Evolutionary conservation across 208 protist species (phyloP), one percentile per base, ranked within the genome.

Genomic region (Acanthamoeba rhysodes): DNA sequence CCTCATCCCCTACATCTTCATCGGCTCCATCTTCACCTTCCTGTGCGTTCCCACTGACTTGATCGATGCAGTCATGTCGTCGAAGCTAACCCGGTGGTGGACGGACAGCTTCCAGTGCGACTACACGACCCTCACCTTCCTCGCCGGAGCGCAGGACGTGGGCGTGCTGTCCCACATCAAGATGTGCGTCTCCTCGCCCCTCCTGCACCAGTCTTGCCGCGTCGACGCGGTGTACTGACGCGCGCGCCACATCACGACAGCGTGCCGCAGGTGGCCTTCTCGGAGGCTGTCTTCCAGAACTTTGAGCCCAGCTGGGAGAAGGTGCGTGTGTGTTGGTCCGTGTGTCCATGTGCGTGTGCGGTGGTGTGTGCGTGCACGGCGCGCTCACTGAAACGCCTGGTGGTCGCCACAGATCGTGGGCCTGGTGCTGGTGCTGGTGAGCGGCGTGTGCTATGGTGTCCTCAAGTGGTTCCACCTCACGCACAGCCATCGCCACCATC

Each of bases 401-500:
- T 45, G 16, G 9, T 78, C 8, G 10, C 9, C 12, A 29, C 78
- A 87, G 78, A 53, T 87, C 6, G 18, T 87, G 78, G 78, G 78
- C 7, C 48, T 87, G 78, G 78, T 87, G 24, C 20, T 87, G 78
- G 78, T 87, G n/a, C 10, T 87, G 1, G 22, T 87, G 78, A 87
- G 78, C 78, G 78, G 78, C 0, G 48, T 87, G 48, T 87, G 37
- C 48, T 87, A 87, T 27, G 78, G 45, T 27, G n/a, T 87, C n/a
- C 78, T 87, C 45, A 87, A 87, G 78, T 87, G 78, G 78, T 87
- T 87, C 78, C 78, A 87, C 78, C 78, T 87, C 78, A 87, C 78
- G 24, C 78, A 87, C 50, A 14, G n/a, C 22, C 37, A 53, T 50
- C 22, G 57, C 27, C 78, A 87, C n/a, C 20, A 50, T 14, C 37